phyloP scores from a whole-genome alignment of 2,329 filamentous ascomycete species.

The Juglanconis sp. region DNA sequence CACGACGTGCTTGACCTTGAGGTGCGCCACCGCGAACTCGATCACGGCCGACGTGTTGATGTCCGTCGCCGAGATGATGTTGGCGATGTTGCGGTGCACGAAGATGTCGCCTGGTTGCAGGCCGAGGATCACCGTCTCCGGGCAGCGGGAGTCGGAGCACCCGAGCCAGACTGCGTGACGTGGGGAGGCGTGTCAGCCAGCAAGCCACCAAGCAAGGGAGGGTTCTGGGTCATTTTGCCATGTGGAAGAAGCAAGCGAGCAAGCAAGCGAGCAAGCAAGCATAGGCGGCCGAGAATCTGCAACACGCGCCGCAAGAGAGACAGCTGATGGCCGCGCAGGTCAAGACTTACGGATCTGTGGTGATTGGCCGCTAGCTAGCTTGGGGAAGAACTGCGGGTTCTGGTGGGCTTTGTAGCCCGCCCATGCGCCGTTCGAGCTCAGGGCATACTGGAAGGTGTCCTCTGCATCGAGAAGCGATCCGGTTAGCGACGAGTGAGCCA shows the following conservation, averaged over 20 bases:
- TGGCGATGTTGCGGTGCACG: slow-evolving; percentile 87
- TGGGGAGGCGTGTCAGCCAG: not conserved
- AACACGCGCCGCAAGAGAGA: not conserved
- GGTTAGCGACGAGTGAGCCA: not conserved
- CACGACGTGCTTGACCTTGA: slow-evolving; percentile 69
- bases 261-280: slow-evolving; percentile 6
- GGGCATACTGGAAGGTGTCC: slow-evolving; percentile 59
- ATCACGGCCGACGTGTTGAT: slow-evolving; percentile 73
- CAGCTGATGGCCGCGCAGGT: not conserved
- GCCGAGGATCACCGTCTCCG: slow-evolving; percentile 77
- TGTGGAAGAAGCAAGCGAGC: not conserved
- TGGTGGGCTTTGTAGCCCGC: slow-evolving; percentile 60
- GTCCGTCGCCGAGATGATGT: slow-evolving; percentile 72
- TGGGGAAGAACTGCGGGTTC: slow-evolving; percentile 69
- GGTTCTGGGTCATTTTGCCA: not conserved
- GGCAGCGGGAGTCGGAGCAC: slow-evolving; percentile 81
- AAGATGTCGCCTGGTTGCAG: slow-evolving; percentile 82
- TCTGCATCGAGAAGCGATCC: slow-evolving; percentile 27
- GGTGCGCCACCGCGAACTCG: slow-evolving; percentile 71
- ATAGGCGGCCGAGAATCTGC: not conserved
- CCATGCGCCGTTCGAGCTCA: slow-evolving; percentile 70
- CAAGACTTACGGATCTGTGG: slow-evolving; percentile 55
- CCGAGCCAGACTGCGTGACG: slow-evolving; percentile 68
- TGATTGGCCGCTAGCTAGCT: slow-evolving; percentile 63
- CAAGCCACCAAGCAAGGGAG: not conserved